Base-by-base conservation (phyloP, 2,329 filamentous ascomycete species). In the Fusarium cicatricum region DNA sequence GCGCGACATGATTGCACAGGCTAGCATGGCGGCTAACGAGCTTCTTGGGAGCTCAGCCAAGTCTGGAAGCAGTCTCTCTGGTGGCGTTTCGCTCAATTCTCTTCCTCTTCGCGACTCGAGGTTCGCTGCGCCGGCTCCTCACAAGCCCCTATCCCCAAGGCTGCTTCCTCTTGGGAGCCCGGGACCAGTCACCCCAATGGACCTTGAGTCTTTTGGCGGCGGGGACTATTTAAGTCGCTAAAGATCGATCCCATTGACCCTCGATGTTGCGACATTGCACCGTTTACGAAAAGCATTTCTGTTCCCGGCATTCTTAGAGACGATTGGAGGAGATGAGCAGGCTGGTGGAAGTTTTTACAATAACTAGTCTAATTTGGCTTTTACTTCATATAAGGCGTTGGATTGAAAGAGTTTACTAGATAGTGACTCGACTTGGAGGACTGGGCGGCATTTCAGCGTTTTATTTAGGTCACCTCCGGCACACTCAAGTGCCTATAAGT, bases 121-220 rank as follows among this genome's bases (percentile, higher is more conserved):
- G 16, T 74, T 80, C 36, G 69, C 67, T 41, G 70, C 69, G n/a
- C 56, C 75, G 8, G 72, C 74, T 12, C 65, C 75, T 3, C 76
- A 77, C 40, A 83, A 80, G 49, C 85, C 85, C 2, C 51, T 68
- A 12, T 82, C 81, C 2, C 82, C 82, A 2, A 72, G 79, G 23
- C 72, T 87, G 6, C 70, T 72, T 36, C 85, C 85, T 1, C 66
- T 85, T 11, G 82, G 83, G 4, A 86, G 84, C 53, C 84, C 84
- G 0, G 84, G 84, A 0, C 84, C 84, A 0, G 84, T 87, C 12
- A 87, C 85, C 1, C 85, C 85, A 1, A 85, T 87, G 78, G 82
- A 85, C 15, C 70, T 88, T 33, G 79, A 77, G 16, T 69, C 74
- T 0, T 67, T 72, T 12, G 72, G 71, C 10, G 71, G 72, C 33